phyloP scores from a whole-genome alignment of 1,284 basidiomycete species.

The Cerrena zonata region DNA sequence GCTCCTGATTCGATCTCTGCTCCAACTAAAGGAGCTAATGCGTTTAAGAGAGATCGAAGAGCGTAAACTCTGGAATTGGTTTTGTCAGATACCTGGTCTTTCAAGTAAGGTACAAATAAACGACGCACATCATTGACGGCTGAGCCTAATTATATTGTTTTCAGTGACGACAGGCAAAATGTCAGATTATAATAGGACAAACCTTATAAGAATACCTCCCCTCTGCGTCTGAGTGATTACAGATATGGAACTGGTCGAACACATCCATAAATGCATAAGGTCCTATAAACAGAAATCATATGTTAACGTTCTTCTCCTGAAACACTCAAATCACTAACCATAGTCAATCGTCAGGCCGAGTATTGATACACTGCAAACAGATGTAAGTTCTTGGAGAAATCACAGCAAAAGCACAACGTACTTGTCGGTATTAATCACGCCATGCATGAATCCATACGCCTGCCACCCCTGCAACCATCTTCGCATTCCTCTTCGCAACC shows the following conservation, averaged over 20 bases:
- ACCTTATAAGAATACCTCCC: slow-evolving; percentile 86
- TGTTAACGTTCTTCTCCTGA: no score
- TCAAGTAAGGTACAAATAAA: slow-evolving; percentile 39
- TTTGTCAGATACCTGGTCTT: not conserved
- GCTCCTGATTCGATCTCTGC: slow-evolving; percentile 57
- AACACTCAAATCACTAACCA: slow-evolving; percentile 37
- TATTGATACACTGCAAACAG: slow-evolving; percentile 60
- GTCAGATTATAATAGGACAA: no score
- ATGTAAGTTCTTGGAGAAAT: not conserved
- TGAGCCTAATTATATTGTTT: slow-evolving; percentile 21
- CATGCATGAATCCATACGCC: slow-evolving; percentile 87
- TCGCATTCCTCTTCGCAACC: slow-evolving; percentile 75
- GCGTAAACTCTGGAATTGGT: slow-evolving; percentile 58
- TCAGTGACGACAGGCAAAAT: slow-evolving; percentile 2
- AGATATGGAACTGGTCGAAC: slow-evolving; percentile 80
- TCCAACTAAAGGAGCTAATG: slow-evolving; percentile 78
- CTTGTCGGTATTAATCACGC: slow-evolving; percentile 97
- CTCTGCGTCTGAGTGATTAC: slow-evolving; percentile 85
- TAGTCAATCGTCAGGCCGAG: slow-evolving; percentile 92
- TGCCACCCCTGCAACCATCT: slow-evolving; percentile 94
- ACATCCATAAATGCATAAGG: slow-evolving; percentile 96
- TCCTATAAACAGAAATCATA: no score
- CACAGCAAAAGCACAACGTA: slow-evolving; percentile 29
- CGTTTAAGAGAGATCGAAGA: slow-evolving; percentile 65
- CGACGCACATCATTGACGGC: slow-evolving; percentile 34